Evolutionary conservation across 345 rosid genomes (phyloP).

Genomic region (Syzygium aromaticum): DNA sequence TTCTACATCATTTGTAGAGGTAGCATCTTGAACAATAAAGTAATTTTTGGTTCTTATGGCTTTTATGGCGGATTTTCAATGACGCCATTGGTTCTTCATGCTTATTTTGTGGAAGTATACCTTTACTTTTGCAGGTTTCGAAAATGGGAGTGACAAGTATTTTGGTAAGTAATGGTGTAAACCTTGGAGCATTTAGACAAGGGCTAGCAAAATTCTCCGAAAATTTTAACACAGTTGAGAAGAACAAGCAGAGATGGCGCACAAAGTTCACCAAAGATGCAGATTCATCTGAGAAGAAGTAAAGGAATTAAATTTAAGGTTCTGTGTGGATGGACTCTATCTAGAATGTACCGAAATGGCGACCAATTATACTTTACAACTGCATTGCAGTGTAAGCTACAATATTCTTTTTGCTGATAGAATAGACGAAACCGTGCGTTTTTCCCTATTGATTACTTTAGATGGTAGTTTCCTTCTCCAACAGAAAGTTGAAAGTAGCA

Average conservation of each 20-base stretch:
- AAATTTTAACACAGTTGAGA: conserved; percentile 34
- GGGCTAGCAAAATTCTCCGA: conserved; percentile 62
- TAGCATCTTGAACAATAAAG: not conserved
- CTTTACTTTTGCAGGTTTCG: conserved; percentile 37
- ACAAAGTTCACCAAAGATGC: conserved; percentile 39
- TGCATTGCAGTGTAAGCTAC: not conserved
- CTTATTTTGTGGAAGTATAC: not conserved
- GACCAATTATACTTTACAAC: not conserved
- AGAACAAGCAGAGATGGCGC: conserved; percentile 58
- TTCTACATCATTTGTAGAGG: not conserved
- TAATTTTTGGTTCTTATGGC: not conserved
- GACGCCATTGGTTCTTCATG: not conserved
- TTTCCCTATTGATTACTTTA: not conserved
- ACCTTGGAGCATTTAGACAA: conserved; percentile 64
- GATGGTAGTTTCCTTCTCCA: not conserved
- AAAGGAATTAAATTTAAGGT: not conserved
- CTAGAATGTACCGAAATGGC: not conserved
- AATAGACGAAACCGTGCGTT: not conserved
- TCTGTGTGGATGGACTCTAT: not conserved
- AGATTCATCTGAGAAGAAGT: conserved; percentile 13
- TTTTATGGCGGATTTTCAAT: not conserved
- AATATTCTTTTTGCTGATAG: not conserved
- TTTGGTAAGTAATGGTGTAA: conserved; percentile 54
- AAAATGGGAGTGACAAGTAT: conserved; percentile 80
- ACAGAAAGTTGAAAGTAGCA: not conserved